Conservation (phyloP, 2,329 filamentous ascomycete genomes). For the Pestalotiopsis sp. region DNA sequence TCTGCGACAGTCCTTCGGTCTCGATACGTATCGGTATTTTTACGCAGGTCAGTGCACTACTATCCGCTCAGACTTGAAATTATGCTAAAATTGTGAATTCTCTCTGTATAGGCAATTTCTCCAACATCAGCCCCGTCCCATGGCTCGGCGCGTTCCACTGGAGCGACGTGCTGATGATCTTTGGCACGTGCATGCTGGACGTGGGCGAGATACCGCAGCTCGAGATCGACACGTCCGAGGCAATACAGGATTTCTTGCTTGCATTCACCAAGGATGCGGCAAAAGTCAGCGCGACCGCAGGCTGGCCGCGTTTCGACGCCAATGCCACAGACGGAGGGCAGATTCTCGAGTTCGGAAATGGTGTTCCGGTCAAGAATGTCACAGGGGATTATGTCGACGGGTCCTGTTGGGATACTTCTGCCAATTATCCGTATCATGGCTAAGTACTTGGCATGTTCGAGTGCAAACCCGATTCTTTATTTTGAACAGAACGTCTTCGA, state of each 20-base stretch:
- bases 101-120: conserved; percentile 1
- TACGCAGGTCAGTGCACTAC: not conserved
- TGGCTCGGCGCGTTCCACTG: conserved; percentile 12
- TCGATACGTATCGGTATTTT: conserved; percentile 7
- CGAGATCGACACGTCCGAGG: conserved; percentile 22
- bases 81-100: no score
- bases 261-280: conserved; percentile 25
- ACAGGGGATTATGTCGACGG: conserved; percentile 6
- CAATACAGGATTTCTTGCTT: conserved; percentile 27
- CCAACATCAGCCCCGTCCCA: conserved; percentile 11
- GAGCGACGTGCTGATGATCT: conserved; percentile 1
- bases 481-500: no score
- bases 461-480: no score
- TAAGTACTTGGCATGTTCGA: not conserved
- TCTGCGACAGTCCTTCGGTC: not conserved
- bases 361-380: not conserved
- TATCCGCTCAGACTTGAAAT: not conserved
- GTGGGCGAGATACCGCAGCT: conserved; percentile 9
- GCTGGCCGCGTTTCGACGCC: conserved; percentile 6
- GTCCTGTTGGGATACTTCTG: conserved; percentile 1
- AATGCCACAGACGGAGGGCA: not conserved
- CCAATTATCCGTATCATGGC: not conserved
- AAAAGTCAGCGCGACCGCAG: not conserved
- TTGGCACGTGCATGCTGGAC: conserved; percentile 7
- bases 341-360: conserved; percentile 4